phyloP scores from a whole-genome alignment of 257 asterid species.

The Nicotiana benthamiana region DNA sequence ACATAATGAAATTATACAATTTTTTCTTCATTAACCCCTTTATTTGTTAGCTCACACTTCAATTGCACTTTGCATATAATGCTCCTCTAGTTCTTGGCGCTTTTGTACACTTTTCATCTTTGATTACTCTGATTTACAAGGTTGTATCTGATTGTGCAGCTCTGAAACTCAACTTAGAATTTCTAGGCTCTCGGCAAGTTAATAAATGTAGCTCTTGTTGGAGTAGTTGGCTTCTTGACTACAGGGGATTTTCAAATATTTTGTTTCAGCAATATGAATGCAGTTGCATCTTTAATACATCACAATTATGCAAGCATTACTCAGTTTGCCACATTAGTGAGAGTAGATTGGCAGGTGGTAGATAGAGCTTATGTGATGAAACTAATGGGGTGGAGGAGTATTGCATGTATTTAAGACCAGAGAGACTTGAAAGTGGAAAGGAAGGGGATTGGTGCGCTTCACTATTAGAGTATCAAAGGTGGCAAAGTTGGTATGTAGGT shows the following conservation, averaged over 20 bases:
- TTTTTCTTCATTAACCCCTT: too few species aligned
- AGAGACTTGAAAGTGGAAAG: background rate
- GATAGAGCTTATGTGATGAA: background rate
- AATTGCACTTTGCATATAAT: background rate
- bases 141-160: background rate
- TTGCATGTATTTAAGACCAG: background rate
- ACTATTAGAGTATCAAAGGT: background rate
- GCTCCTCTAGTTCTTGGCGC: background rate
- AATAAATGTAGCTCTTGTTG: background rate
- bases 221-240: background rate
- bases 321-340: background rate
- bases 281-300: background rate
- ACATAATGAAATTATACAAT: too few species aligned
- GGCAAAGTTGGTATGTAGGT: background rate
- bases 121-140: background rate
- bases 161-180: background rate
- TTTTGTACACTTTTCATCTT: background rate
- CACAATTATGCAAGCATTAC: background rate
- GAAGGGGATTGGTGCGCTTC: background rate
- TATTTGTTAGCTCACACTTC: background rate
- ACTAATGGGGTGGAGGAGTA: background rate
- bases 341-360: background rate
- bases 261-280: background rate
- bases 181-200: background rate
- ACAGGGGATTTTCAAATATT: background rate